Percentiles rank a stretch among this genome's conserved stretches.
These are phyloP conservation scores for Aspergillus sp. DNA, from an alignment of 2,329 filamentous ascomycete genomes.

Conservation along the genomic window DNA sequence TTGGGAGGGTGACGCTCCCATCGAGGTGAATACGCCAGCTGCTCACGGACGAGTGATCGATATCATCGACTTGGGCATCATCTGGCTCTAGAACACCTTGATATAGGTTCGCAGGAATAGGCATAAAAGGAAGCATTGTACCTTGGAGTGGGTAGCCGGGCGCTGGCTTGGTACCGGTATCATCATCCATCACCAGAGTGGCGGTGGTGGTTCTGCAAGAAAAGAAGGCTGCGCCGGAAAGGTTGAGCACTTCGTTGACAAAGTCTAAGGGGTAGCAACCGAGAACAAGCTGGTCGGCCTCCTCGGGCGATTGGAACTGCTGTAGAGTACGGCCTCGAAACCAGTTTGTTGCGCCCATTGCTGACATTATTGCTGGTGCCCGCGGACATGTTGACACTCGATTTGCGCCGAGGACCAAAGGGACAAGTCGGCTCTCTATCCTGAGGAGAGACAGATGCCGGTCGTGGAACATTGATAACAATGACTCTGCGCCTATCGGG, in stretches of 20 bases:
- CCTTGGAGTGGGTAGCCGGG: no score
- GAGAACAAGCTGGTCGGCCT: neutral
- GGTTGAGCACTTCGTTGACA: neutral
- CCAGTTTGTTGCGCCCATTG: neutral
- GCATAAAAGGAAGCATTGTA: no score
- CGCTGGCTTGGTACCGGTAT: no score
- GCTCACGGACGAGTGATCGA: no score
- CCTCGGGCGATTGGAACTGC: neutral
- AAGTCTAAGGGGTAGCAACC: neutral
- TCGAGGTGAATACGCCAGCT: no score
- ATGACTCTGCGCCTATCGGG: neutral
- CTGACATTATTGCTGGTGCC: neutral
- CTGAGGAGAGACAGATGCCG: neutral
- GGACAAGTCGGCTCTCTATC: neutral
- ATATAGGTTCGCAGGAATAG: no score
- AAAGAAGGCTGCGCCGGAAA: neutral
- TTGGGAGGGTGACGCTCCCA: no score
- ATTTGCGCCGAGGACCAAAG: neutral
- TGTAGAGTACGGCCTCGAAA: neutral
- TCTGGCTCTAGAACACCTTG: no score
- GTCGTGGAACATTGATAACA: neutral
- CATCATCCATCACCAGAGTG: neutral
- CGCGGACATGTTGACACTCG: neutral
- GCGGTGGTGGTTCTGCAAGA: neutral
- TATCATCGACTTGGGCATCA: no score